Conservation (phyloP, 2,329 filamentous ascomycete species). For the Clarireedia sp. region DNA sequence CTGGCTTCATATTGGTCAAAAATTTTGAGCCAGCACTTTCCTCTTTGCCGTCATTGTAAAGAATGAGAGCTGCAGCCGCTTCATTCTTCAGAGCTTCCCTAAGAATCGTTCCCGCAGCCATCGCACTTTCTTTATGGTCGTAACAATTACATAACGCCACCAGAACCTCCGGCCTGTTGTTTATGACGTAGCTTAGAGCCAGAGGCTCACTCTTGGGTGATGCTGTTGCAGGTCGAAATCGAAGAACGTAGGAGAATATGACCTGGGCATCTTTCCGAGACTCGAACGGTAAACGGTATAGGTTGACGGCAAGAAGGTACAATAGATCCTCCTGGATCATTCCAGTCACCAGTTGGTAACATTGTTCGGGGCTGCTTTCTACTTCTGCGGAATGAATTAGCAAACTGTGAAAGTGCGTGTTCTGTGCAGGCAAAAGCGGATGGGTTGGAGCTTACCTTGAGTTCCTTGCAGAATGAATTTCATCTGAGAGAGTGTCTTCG, state of each 20-base stretch:
- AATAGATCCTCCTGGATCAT: slow-evolving; percentile 87
- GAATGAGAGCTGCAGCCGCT: slow-evolving; percentile 78
- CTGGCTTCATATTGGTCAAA: slow-evolving; percentile 68
- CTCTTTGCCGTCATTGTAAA: slow-evolving; percentile 81
- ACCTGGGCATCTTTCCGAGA: slow-evolving; percentile 92
- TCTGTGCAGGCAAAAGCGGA: neutral
- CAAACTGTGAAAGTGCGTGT: neutral
- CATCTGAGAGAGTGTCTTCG: slow-evolving; percentile 81
- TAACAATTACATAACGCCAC: slow-evolving; percentile 85
- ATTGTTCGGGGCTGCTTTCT: slow-evolving; percentile 79
- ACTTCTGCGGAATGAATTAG: slow-evolving; percentile 50
- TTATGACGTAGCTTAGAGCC: slow-evolving; percentile 81
- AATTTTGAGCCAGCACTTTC: slow-evolving; percentile 61
- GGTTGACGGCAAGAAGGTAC: slow-evolving; percentile 70
- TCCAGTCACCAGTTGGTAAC: slow-evolving; percentile 75
- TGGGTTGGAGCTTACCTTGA: slow-evolving; percentile 52
- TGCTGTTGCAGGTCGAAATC: slow-evolving; percentile 67
- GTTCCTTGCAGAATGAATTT: slow-evolving; percentile 90
- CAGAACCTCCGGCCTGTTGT: slow-evolving; percentile 77
- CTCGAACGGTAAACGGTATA: slow-evolving; percentile 87
- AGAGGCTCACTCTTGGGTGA: slow-evolving; percentile 67
- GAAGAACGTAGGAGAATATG: slow-evolving; percentile 90
- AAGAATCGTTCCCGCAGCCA: slow-evolving; percentile 81
- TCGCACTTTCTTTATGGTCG: slow-evolving; percentile 82
- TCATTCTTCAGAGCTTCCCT: slow-evolving; percentile 86